These are phyloP conservation scores for Aspergillus sergii DNA, from an alignment of 2,329 filamentous ascomycete species.

Conservation along the genomic window DNA sequence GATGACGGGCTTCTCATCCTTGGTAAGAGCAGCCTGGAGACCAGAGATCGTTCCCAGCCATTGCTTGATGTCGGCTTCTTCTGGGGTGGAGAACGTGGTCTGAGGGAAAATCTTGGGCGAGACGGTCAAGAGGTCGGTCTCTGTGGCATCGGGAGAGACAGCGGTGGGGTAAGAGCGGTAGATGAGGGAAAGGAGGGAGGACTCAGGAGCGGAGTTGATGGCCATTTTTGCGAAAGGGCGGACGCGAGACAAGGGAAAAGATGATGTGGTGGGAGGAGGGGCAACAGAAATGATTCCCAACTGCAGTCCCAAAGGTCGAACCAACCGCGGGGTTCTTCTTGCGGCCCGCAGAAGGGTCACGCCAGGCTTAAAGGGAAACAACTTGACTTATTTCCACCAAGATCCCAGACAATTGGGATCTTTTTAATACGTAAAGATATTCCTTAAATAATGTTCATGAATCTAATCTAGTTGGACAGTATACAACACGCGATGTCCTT, in stretches of 20 bases:
- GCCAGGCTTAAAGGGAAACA: conserved; percentile 19
- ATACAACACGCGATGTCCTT: neutral
- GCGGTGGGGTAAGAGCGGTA: conserved; percentile 47
- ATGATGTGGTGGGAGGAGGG: conserved; percentile 27
- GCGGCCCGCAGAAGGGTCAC: conserved; percentile 23
- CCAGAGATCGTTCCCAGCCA: conserved; percentile 80
- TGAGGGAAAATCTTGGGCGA: conserved; percentile 67
- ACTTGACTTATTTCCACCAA: conserved; percentile 15
- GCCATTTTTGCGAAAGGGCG: conserved; percentile 29
- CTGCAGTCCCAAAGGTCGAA: conserved; percentile 9
- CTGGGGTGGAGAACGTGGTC: conserved; percentile 72
- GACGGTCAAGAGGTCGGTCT: conserved; percentile 48
- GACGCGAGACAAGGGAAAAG: conserved; percentile 19
- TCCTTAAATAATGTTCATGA: neutral
- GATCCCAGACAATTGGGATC: conserved; percentile 23
- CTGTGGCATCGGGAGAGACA: conserved; percentile 43
- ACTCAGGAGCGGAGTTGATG: conserved; percentile 38
- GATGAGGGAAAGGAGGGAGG: conserved; percentile 48
- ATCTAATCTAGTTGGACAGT: neutral
- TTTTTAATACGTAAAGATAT: neutral
- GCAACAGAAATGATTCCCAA: conserved; percentile 24
- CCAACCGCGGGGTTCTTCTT: conserved; percentile 22
- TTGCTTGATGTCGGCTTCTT: conserved; percentile 85
- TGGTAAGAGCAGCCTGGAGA: conserved; percentile 57
- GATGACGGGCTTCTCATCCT: conserved; percentile 57